Evolutionary conservation across 1,284 basidiomycete species (phyloP).

Genomic region (Tylopilus orsonianus): DNA sequence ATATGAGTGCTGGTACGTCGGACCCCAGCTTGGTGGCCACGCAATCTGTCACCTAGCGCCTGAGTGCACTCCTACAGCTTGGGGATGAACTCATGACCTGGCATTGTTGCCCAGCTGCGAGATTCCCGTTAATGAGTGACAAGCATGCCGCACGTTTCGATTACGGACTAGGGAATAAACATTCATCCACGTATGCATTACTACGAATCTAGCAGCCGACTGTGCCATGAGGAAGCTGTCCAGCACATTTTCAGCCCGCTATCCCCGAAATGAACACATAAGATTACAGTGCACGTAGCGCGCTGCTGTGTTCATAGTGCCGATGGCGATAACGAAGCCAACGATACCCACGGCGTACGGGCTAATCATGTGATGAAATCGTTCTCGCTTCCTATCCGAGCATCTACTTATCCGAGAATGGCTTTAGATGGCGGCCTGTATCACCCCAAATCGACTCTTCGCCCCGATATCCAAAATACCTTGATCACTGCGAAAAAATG

Average conservation of each 20-base stretch:
- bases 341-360: conserved; percentile 58
- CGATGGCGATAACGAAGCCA: conserved; percentile 73
- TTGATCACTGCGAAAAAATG: conserved; percentile 71
- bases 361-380: conserved; percentile 62
- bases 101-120: conserved; percentile 67
- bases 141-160: conserved; percentile 71
- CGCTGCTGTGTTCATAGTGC: conserved; percentile 65
- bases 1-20: conserved; percentile 30
- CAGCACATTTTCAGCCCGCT: conserved; percentile 4
- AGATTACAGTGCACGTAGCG: conserved; percentile 66
- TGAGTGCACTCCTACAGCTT: background rate
- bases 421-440: conserved; percentile 12
- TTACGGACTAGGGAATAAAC: conserved; percentile 64
- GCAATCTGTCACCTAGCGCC: conserved; percentile 13
- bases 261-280: conserved; percentile 2
- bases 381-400: conserved; percentile 47
- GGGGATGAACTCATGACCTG: conserved; percentile 54
- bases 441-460: conserved; percentile 6
- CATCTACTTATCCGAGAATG: conserved; percentile 6
- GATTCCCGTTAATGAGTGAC: conserved; percentile 69
- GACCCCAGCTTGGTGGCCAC: conserved; percentile 30
- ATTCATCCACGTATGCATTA: conserved; percentile 65
- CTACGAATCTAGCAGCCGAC: conserved; percentile 66
- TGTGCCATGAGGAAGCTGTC: conserved; percentile 72
- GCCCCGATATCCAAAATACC: conserved; percentile 53